phyloP scores from a whole-genome alignment of 1,284 basidiomycete genomes.

The Leccinum subfulvum region DNA sequence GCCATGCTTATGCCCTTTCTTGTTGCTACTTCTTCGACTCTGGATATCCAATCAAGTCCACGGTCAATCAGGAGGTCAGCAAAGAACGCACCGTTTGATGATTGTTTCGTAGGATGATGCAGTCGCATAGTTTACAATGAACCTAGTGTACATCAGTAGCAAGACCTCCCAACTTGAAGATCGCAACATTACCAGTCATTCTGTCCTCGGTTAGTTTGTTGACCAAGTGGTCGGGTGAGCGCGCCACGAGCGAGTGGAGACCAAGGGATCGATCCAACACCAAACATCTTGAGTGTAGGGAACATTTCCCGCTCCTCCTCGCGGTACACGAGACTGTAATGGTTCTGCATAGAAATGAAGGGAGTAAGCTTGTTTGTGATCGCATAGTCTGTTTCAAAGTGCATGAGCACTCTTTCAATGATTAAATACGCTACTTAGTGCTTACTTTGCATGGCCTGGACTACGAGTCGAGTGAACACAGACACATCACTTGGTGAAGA shows the following conservation, averaged over 20 bases:
- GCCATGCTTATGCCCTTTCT: conserved; percentile 47
- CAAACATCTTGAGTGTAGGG: conserved; percentile 40
- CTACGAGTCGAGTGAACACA: conserved; percentile 18
- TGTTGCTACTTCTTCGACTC: conserved; percentile 46
- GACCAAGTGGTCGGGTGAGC: conserved; percentile 39
- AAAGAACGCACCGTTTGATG: conserved; percentile 27
- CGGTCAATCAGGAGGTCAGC: not conserved
- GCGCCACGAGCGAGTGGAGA: conserved; percentile 43
- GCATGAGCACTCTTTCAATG: conserved; percentile 3
- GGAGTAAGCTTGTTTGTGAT: conserved; percentile 47
- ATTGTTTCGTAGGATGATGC: conserved; percentile 27
- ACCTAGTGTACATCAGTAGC: conserved; percentile 23
- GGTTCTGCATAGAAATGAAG: conserved; percentile 62
- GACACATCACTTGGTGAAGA: not conserved
- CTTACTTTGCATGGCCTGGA: conserved; percentile 39
- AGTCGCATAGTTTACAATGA: conserved; percentile 27
- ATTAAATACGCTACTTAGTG: not conserved
- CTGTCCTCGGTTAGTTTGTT: conserved; percentile 30
- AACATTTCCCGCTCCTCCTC: conserved; percentile 62
- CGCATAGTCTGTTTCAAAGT: conserved; percentile 27
- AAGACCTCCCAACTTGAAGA: not conserved
- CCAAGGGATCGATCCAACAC: conserved; percentile 44
- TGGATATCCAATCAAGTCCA: conserved; percentile 11
- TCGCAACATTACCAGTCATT: conserved; percentile 28
- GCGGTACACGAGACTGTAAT: conserved; percentile 46